Evolutionary conservation across 179 eudicot species (phyloP).

Genomic region (Drosera spatulata): DNA sequence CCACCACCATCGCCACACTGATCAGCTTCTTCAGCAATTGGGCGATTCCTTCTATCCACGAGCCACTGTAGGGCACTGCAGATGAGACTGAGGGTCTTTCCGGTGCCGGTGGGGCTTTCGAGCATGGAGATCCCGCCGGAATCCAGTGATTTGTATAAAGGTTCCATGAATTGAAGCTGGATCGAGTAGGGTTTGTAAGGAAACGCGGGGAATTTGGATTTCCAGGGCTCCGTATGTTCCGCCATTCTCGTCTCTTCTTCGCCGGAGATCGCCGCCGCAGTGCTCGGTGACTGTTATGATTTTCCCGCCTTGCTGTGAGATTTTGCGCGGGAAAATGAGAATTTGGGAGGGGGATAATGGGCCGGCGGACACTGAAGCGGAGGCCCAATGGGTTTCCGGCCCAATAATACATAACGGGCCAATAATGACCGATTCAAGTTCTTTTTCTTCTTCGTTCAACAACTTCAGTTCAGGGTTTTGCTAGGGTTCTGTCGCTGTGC

Average conservation of each 20-base stretch:
- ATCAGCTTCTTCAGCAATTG: constrained; percentile 4
- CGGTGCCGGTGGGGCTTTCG: constrained; percentile 99
- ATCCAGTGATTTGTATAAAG: constrained; percentile 64
- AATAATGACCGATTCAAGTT: no score
- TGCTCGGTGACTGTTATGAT: no score
- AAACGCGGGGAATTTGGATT: constrained; percentile 64
- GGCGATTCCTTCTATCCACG: constrained; percentile 36
- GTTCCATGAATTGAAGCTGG: constrained; percentile 79
- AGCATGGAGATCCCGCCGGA: constrained; percentile 89
- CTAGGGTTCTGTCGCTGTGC: no score
- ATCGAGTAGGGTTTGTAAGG: constrained; percentile 92
- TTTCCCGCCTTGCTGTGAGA: no score
- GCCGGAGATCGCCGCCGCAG: neutral
- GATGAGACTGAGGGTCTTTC: constrained; percentile 87
- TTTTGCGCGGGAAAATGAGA: neutral
- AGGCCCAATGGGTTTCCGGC: no score
- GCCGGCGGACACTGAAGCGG: no score
- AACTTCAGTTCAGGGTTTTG: no score
- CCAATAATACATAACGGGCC: no score
- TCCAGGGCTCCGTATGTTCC: constrained; percentile 16
- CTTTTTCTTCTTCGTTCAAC: no score
- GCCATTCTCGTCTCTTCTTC: constrained; percentile 5
- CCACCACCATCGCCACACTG: constrained; percentile 14
- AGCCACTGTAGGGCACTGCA: constrained; percentile 95
- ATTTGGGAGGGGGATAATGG: neutral